These are phyloP conservation scores for Amaranthus palmeri DNA, from an alignment of 148 eudicot species.

Conservation along the genomic window DNA sequence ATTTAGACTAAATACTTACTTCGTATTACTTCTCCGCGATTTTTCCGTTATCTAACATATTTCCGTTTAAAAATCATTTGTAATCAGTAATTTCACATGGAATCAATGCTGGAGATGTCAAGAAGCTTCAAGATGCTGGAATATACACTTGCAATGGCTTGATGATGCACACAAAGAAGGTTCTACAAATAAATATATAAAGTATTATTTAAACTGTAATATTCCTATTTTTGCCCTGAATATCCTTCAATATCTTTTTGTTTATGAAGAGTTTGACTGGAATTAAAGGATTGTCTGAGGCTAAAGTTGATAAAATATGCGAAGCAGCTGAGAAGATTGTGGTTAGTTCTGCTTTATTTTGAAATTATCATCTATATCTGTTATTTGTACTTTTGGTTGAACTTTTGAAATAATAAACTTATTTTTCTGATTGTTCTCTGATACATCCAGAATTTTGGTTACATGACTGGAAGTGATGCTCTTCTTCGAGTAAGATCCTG, in stretches of 20 bases:
- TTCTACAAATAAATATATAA: constrained; percentile 4
- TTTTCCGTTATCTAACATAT: not conserved
- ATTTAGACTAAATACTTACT: too few relatives aligned
- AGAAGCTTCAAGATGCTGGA: constrained; percentile 94
- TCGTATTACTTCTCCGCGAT: too few relatives aligned
- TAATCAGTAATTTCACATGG: constrained; percentile 74
- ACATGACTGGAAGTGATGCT: constrained; percentile 98
- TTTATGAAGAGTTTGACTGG: constrained; percentile 67
- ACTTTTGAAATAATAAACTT: not conserved
- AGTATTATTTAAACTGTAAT: not conserved
- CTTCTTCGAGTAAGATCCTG: constrained; percentile 58
- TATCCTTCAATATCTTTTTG: not conserved
- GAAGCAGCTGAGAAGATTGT: constrained; percentile 98
- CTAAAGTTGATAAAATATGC: constrained; percentile 96
- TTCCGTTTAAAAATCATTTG: not conserved
- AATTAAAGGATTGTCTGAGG: constrained; percentile 94
- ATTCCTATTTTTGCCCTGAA: not conserved
- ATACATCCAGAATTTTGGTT: constrained; percentile 69
- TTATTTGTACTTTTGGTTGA: not conserved
- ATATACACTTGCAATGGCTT: constrained; percentile 92
- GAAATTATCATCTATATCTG: too few relatives aligned
- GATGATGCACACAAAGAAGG: constrained; percentile 99
- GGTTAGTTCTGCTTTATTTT: constrained; percentile 35
- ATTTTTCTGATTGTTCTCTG: not conserved
- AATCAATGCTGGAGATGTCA: constrained; percentile 93